A percentile compares a stretch with the other conserved stretches of the same genome.
These are phyloP conservation scores for Tolypocladium cylindrosporum DNA, from an alignment of 2,329 filamentous ascomycete genomes.

Conservation along the genomic window DNA sequence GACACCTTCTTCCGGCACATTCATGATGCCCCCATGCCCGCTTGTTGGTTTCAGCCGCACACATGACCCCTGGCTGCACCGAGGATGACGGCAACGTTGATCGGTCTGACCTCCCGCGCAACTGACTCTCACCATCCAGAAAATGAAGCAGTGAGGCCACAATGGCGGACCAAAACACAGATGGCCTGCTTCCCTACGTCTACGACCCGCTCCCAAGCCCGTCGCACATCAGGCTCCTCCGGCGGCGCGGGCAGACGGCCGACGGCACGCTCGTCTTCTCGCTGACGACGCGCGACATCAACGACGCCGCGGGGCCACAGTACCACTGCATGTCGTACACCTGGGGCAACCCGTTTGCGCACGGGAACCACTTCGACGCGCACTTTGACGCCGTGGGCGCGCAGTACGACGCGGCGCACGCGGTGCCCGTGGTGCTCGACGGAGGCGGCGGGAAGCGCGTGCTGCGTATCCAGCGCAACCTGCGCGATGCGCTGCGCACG, in stretches of 20 bases:
- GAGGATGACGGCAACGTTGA: not conserved
- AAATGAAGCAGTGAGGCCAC: not conserved
- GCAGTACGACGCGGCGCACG: constrained; percentile 6
- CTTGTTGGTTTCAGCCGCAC: not conserved
- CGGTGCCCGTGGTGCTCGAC: constrained; percentile 8
- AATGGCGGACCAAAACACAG: not conserved
- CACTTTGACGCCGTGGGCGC: constrained; percentile 7
- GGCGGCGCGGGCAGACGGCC: not conserved
- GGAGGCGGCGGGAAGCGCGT: not conserved
- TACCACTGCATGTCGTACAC: constrained; percentile 16
- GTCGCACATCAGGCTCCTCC: constrained; percentile 8
- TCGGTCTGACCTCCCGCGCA: not conserved
- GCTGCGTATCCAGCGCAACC: constrained; percentile 11
- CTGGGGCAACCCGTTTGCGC: constrained; percentile 14
- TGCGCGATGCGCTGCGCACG: constrained; percentile 10
- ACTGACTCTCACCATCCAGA: not conserved
- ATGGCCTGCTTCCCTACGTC: not conserved
- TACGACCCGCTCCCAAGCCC: constrained; percentile 4
- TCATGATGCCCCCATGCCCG: not conserved
- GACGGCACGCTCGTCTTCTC: constrained; percentile 9
- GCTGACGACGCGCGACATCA: constrained; percentile 7
- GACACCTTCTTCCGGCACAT: not conserved
- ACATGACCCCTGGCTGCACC: not conserved
- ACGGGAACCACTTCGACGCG: constrained; percentile 8
- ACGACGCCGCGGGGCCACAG: constrained; percentile 2